Conservation (phyloP, 805 yeast species). For the Lipomyces spencermartinsiae region DNA sequence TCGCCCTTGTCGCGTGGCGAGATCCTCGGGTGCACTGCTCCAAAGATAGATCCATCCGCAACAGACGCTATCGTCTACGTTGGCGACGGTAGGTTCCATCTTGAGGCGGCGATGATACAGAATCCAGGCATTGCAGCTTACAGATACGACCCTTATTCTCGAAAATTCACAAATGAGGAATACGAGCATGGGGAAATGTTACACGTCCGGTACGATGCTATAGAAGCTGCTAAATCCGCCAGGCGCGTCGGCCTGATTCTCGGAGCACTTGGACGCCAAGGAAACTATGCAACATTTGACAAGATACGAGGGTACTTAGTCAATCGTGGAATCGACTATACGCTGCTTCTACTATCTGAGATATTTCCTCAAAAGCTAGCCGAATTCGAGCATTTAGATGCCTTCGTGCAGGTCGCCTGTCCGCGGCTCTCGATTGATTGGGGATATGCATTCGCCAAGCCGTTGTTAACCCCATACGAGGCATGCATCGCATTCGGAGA, state of each 20-base stretch:
- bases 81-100: conserved; percentile 96
- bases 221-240: conserved; percentile 57
- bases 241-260: conserved; percentile 80
- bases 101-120: conserved; percentile 96
- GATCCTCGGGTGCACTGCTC: conserved; percentile 94
- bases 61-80: conserved; percentile 79
- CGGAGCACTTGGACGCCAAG: conserved; percentile 96
- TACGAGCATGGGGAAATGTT: conserved; percentile 88
- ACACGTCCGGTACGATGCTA: conserved; percentile 73
- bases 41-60: conserved; percentile 59
- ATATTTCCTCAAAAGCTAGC: conserved; percentile 92
- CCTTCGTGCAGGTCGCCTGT: conserved; percentile 96
- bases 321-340: conserved; percentile 67
- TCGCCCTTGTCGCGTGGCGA: conserved; percentile 94
- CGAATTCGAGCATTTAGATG: conserved; percentile 91
- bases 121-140: conserved; percentile 91
- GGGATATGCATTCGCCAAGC: conserved; percentile 97
- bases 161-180: conserved; percentile 86
- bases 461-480: conserved; percentile 93
- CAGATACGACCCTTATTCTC: conserved; percentile 92
- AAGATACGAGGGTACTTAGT: conserved; percentile 64
- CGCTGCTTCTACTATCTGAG: conserved; percentile 85
- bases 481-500: conserved; percentile 85
- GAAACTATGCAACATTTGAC: conserved; percentile 77
- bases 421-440: conserved; percentile 96